Conservation (phyloP, 2,329 filamentous ascomycete species). For the Fusarium concolor region DNA sequence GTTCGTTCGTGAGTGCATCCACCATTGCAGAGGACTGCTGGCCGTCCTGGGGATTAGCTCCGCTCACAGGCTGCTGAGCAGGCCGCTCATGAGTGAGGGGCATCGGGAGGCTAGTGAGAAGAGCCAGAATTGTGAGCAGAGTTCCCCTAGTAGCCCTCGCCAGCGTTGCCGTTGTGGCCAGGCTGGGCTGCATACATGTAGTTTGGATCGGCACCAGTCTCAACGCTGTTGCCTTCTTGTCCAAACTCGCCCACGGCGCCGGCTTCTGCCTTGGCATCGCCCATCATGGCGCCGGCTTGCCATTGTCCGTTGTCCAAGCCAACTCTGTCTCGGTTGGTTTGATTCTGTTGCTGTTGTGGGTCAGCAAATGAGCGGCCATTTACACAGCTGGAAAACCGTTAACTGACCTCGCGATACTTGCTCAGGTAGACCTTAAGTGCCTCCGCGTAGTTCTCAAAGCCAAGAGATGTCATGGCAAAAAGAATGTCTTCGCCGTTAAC, state of each 20-base stretch:
- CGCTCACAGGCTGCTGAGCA: too few relatives aligned
- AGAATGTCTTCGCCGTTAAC: slow-evolving; percentile 99
- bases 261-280: slow-evolving; percentile 50
- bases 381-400: neutral
- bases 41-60: neutral
- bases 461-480: slow-evolving; percentile 98
- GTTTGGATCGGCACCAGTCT: slow-evolving; percentile 55
- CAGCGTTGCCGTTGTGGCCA: slow-evolving; percentile 68
- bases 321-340: slow-evolving; percentile 55
- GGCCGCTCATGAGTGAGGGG: neutral
- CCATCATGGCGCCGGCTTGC: slow-evolving; percentile 47
- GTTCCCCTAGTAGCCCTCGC: slow-evolving; percentile 63
- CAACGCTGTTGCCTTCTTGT: slow-evolving; percentile 56
- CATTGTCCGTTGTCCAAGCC: slow-evolving; percentile 50
- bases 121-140: neutral
- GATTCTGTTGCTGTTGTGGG: slow-evolving; percentile 54
- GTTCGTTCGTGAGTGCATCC: too few relatives aligned
- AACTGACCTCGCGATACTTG: slow-evolving; percentile 94
- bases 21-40: too few relatives aligned
- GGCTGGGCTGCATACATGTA: slow-evolving; percentile 67
- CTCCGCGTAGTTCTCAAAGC: slow-evolving; percentile 98
- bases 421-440: slow-evolving; percentile 98
- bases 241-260: slow-evolving; percentile 55
- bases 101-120: neutral
- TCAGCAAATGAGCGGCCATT: slow-evolving; percentile 11